Evolutionary conservation across 2,329 filamentous ascomycete genomes (phyloP).

Genomic region (Penicillium nordicum): DNA sequence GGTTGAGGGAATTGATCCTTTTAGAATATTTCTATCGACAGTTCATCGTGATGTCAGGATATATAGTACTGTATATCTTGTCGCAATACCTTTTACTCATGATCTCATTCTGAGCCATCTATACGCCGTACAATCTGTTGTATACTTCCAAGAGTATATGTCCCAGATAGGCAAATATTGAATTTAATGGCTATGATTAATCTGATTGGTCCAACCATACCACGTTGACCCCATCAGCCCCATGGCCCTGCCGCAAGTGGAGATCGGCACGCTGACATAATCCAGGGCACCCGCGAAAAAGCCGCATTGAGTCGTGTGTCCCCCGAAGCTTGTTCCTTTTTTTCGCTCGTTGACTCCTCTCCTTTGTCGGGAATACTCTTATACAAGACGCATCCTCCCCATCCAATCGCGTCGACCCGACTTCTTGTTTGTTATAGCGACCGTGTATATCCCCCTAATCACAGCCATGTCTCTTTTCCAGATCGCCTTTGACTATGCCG

Average conservation of each 20-base stretch:
- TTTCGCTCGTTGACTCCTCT: background rate
- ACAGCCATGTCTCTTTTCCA: constrained; percentile 39
- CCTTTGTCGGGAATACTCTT: background rate
- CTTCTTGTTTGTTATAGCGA: background rate
- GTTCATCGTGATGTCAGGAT: background rate
- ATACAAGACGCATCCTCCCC: background rate
- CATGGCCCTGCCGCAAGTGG: background rate
- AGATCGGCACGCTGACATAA: constrained; percentile 10
- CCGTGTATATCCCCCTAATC: constrained; percentile 4
- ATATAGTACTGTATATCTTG: background rate
- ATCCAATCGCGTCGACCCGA: background rate
- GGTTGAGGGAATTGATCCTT: background rate
- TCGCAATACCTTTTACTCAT: background rate
- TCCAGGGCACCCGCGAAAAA: constrained; percentile 1
- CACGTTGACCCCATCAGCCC: background rate
- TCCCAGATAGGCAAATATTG: background rate
- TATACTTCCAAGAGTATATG: background rate
- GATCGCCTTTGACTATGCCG: constrained; percentile 45
- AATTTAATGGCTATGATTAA: background rate
- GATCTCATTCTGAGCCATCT: background rate
- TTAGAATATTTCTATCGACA: background rate
- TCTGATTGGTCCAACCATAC: background rate
- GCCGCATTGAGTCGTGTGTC: constrained; percentile 2
- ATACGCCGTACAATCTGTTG: background rate
- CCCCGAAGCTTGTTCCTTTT: background rate